Evolutionary conservation across 2,329 filamentous ascomycete species (phyloP), one percentile per base, ranked within the genome.

Genomic region (Fusarium sp.): DNA sequence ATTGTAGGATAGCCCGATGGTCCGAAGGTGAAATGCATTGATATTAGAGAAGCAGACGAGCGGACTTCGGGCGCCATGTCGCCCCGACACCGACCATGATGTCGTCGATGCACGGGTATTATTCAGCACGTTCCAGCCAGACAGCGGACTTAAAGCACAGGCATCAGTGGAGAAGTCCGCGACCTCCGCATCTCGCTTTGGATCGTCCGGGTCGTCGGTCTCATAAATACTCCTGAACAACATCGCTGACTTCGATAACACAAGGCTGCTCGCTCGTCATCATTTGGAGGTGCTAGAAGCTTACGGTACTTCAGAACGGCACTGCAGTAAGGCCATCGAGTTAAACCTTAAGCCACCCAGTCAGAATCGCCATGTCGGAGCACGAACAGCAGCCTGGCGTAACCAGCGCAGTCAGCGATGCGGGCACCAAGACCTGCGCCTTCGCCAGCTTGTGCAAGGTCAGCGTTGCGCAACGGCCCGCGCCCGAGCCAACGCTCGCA

Each of bases 391-490:
- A 58, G 40, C 54, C 60, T 3, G 57, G 29, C 36, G 38, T 59
- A 29, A 52, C 40, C 60, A 25, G 58, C 57, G 66, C 64, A 52
- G 47, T 52, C 29, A 54, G 57, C 58, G 71, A 52, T n/a, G 47
- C 27, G 27, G 27, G 10, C 47, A 52, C 52, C 52, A 52, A 56
- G 20, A 33, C 66, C 38, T 70, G 63, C 42, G 69, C 70, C 4
- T 31, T 77, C 8, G 74, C 74, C 1, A 70, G 78, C 7, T 38
- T 81, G 20, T 75, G 77, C 66, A 80, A 82, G 68, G 58, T 75
- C 31, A 76, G 70, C 27, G 61, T 73, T 13, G 36, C 63, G 40
- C 68, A 75, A 22, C 74, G 71, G 61, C 74, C 77, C 36, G 64
- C 65, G 20, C 65, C 68, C 18, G 72, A 69, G 5, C 47, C 47